A percentile compares a stretch with the other conserved stretches of the same genome.
Conservation (phyloP, 2,329 filamentous ascomycete genomes). For the Diplodia intermedia region DNA sequence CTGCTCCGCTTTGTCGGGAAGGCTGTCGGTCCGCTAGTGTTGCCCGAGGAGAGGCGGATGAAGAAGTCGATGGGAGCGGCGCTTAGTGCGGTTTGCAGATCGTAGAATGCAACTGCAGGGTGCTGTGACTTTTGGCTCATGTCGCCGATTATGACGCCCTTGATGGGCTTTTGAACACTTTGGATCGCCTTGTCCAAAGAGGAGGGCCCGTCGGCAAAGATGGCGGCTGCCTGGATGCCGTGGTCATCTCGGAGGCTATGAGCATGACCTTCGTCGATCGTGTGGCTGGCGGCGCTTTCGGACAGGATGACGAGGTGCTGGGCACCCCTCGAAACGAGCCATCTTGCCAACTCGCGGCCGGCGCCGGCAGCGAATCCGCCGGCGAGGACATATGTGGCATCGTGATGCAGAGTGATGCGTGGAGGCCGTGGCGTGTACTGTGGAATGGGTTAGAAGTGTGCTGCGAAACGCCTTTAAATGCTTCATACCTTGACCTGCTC, state of each 20-base stretch:
- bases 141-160: constrained; percentile 41
- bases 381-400: constrained; percentile 12
- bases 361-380: constrained; percentile 32
- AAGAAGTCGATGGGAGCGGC: too few species aligned
- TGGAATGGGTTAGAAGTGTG: not conserved
- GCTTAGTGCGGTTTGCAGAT: too few species aligned
- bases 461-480: not conserved
- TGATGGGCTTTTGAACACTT: not conserved
- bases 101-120: too few species aligned
- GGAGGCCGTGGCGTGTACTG: not conserved
- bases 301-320: constrained; percentile 30
- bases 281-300: not conserved
- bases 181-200: constrained; percentile 33
- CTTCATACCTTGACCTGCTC: not conserved
- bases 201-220: not conserved
- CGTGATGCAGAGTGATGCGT: not conserved
- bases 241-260: not conserved
- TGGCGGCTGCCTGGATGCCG: not conserved
- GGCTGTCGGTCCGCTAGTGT: constrained; percentile 23
- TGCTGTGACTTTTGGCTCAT: constrained; percentile 37
- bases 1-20: constrained; percentile 42
- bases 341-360: constrained; percentile 25
- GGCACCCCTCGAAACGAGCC: constrained; percentile 29
- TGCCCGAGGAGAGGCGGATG: too few species aligned
- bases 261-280: not conserved